Conservation (phyloP, 2,329 filamentous ascomycete species). For the Thelonectria olida region DNA sequence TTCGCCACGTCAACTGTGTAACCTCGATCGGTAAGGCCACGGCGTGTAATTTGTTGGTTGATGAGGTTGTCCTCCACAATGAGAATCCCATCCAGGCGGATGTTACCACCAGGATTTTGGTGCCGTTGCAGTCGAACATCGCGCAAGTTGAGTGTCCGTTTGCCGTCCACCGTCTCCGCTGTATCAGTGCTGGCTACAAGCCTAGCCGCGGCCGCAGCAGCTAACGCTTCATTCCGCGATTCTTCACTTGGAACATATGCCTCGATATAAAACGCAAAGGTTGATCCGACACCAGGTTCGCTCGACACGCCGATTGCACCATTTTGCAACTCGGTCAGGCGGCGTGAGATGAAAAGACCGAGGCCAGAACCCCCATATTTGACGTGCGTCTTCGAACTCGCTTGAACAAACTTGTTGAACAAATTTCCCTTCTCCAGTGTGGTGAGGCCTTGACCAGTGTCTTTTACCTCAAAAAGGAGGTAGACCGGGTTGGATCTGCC, state of each 20-base stretch:
- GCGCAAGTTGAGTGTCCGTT: constrained; percentile 27
- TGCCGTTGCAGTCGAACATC: constrained; percentile 34
- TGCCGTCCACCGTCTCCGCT: constrained; percentile 26
- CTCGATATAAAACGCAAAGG: constrained; percentile 79
- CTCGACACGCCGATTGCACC: constrained; percentile 81
- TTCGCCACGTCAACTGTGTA: constrained; percentile 64
- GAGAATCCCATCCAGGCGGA: constrained; percentile 54
- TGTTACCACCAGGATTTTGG: constrained; percentile 39
- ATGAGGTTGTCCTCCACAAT: constrained; percentile 70
- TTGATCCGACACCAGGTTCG: constrained; percentile 74
- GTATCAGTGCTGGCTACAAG: constrained; percentile 39
- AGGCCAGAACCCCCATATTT: constrained; percentile 83
- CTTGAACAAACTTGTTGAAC: constrained; percentile 83
- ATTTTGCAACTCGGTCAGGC: constrained; percentile 82
- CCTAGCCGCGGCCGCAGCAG: constrained; percentile 46
- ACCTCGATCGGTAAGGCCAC: constrained; percentile 59
- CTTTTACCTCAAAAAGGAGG: constrained; percentile 77
- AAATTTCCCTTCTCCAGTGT: constrained; percentile 77
- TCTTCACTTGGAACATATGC: constrained; percentile 55
- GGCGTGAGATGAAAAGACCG: constrained; percentile 80
- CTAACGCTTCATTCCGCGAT: constrained; percentile 52
- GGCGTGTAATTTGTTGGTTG: constrained; percentile 65
- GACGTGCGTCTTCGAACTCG: constrained; percentile 78
- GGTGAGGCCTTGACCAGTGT: constrained; percentile 79
- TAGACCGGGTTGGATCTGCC: constrained; percentile 61